These are phyloP conservation scores for Caryopteris hybrid DNA, from an alignment of 305 asterid species.

Conservation along the genomic window DNA sequence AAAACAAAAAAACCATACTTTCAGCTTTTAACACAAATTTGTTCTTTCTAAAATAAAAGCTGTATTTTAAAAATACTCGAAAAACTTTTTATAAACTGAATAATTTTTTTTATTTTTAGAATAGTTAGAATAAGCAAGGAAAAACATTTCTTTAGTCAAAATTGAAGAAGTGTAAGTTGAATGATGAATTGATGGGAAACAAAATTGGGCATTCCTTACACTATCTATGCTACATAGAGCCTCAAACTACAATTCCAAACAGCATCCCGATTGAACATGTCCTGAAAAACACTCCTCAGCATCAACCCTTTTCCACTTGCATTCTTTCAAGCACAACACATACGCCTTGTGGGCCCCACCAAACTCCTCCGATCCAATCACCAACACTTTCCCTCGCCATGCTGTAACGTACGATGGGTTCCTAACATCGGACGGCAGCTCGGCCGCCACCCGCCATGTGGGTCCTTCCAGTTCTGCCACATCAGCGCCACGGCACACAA, in stretches of 20 bases:
- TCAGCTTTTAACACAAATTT: no score
- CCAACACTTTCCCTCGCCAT: constrained; percentile 52
- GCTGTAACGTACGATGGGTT: constrained; percentile 34
- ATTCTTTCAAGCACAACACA: constrained; percentile 37
- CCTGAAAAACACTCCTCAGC: constrained; percentile 44
- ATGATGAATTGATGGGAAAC: background rate
- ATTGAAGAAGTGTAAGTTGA: no score
- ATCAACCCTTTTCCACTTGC: constrained; percentile 50
- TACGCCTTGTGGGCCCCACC: constrained; percentile 33
- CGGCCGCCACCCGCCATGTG: constrained; percentile 36
- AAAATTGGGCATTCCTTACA: background rate
- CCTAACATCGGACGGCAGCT: constrained; percentile 32
- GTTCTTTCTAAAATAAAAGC: no score
- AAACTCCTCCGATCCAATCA: constrained; percentile 42
- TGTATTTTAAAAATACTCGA: no score
- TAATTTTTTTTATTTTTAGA: no score
- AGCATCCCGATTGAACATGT: constrained; percentile 73
- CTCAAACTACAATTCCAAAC: constrained; percentile 37
- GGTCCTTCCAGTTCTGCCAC: constrained; percentile 26
- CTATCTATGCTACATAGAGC: background rate
- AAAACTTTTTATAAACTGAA: no score
- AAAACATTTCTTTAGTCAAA: no score
- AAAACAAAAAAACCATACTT: no score
- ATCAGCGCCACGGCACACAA: constrained; percentile 23
- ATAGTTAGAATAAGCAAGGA: no score